Evolutionary conservation across 306 rosid species (phyloP).

Genomic region (Trichosanthes cucumerina): DNA sequence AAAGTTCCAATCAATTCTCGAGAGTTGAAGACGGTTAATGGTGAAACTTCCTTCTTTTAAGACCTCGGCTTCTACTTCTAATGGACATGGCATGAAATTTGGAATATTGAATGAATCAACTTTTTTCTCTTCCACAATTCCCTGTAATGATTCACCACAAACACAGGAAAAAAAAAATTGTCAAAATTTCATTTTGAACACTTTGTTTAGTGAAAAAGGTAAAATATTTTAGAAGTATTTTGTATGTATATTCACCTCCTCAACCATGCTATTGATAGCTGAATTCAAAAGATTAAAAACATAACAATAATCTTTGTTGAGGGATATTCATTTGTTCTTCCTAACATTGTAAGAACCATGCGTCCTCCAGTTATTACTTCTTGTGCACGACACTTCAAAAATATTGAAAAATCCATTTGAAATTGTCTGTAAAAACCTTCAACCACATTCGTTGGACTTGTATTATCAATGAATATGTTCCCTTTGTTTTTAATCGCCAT

Average conservation of each 20-base stretch:
- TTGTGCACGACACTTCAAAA: constrained; percentile 24
- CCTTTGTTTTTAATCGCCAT: constrained; percentile 17
- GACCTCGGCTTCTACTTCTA: constrained; percentile 28
- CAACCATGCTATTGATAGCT: constrained; percentile 27
- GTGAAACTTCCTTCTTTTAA: constrained; percentile 28
- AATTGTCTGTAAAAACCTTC: constrained; percentile 22
- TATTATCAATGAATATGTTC: constrained; percentile 15
- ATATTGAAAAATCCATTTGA: constrained; percentile 22
- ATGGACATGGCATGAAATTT: constrained; percentile 8
- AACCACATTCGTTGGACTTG: constrained; percentile 13
- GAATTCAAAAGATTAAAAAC: constrained; percentile 8
- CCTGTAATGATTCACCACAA: constrained; percentile 4
- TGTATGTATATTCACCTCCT: constrained; percentile 21
- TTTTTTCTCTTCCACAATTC: constrained; percentile 25
- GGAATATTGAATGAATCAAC: constrained; percentile 29
- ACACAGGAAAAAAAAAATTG: too few species aligned
- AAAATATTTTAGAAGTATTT: neutral
- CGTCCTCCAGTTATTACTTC: constrained; percentile 27
- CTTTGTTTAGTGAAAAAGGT: too few species aligned
- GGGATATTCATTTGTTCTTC: constrained; percentile 14
- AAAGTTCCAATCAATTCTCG: constrained; percentile 20
- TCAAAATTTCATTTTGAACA: too few species aligned
- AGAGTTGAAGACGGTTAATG: constrained; percentile 9
- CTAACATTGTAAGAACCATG: constrained; percentile 23
- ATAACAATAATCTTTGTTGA: neutral